Evolutionary conservation across 257 asterid genomes (phyloP).

Genomic region (Solanum raphanifolium): DNA sequence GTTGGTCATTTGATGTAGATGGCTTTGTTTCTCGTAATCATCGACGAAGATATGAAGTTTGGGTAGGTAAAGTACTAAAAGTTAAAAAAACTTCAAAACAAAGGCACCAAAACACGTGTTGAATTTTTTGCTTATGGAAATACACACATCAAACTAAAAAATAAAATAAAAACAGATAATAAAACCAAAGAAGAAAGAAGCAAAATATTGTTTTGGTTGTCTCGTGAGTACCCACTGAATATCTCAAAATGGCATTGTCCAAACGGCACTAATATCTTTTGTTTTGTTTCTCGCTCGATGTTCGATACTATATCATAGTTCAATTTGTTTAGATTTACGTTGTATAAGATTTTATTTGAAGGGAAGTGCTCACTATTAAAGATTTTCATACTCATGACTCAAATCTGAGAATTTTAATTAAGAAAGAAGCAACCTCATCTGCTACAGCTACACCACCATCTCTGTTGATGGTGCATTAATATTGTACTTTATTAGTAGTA

Average conservation of each 20-base stretch:
- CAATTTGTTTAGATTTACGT: rapidly evolving
- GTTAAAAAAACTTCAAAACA: not conserved
- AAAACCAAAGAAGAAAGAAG: not conserved
- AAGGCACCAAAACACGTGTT: not conserved
- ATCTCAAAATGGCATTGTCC: not conserved
- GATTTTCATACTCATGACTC: too few species aligned
- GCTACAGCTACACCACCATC: too few species aligned
- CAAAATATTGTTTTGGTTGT: not conserved
- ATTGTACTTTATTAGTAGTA: not conserved
- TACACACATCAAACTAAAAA: not conserved
- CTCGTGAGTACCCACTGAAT: not conserved
- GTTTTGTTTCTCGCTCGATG: too few species aligned
- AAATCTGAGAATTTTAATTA: too few species aligned
- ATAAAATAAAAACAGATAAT: not conserved
- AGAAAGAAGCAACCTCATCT: rapidly evolving
- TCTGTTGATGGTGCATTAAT: not conserved
- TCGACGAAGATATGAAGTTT: not conserved
- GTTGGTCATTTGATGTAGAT: not conserved
- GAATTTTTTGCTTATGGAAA: not conserved
- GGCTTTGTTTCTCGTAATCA: not conserved
- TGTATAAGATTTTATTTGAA: too few species aligned
- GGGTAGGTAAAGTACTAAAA: not conserved
- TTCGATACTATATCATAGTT: rapidly evolving
- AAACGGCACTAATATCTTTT: not conserved
- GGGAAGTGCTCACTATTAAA: rapidly evolving